Evolutionary conservation across 2,329 filamentous ascomycete species (phyloP), one percentile per base, ranked within the genome.

Genomic region (Xylaria sp.): DNA sequence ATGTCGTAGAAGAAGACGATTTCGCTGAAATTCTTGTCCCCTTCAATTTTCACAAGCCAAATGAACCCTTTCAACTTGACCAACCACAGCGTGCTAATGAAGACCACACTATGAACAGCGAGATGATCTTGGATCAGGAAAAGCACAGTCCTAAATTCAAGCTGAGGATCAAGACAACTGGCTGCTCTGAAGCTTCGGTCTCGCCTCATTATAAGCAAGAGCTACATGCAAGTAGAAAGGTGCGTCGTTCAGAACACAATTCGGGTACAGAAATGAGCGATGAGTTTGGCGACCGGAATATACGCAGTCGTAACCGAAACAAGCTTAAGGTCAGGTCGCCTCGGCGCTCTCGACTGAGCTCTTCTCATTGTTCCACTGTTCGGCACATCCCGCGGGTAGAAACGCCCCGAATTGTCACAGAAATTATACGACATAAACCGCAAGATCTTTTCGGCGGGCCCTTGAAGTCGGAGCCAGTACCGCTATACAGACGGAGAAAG

Each of bases 21-120:
- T 77, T 73, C 51, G 62, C 70, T n/a, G 74, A 78, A 46, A 74
- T 78, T 58, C 71, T 78, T 20, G 67, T 73, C 20, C 76, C 77
- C 8, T 78, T 77, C 64, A 71, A 52, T 43, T 75, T 76, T 60
- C 54, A 70, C 18, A 28, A 52, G 12, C 51, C 68, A 23, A 5
- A 41, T 36, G 49, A 64, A 18, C 18, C 46, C 2, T 25, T 49
- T 13, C 49, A 59, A 15, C 10, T 49, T 43, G 18, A 63, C 6
- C 49, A 64, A 25, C 36, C 5, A 9, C 39, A 55, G 20, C 20
- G 15, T 56, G 15, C 6, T 18, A 36, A 60, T 28, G 23, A 20
- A 15, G 33, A 10, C 15, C 41, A 57, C 28, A 49, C 43, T 2
- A 52, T 36, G 39, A 36, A 46, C 20, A 18, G n/a, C 3, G 57